A percentile compares a stretch with the other conserved stretches of the same genome.
Conservation (phyloP, 2,329 filamentous ascomycete species). For the Fulvia fulva region DNA sequence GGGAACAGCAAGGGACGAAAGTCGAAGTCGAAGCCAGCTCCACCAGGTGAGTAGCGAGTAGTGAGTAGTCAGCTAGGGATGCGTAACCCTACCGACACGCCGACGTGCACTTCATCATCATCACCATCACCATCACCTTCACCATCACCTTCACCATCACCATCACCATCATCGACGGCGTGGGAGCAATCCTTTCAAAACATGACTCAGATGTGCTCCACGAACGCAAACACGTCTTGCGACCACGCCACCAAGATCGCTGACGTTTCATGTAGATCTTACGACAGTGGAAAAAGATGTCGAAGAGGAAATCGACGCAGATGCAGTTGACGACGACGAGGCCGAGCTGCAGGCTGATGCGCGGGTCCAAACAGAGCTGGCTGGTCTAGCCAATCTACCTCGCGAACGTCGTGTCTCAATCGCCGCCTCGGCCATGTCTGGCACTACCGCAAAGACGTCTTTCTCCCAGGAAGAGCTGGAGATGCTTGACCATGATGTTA, state of each 20-base stretch:
- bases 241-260: background rate
- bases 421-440: conserved; percentile 42
- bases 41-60: conserved; percentile 5
- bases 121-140: too few relatives aligned
- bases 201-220: too few relatives aligned
- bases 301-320: background rate
- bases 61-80: background rate
- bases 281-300: conserved; percentile 7
- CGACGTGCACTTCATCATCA: too few relatives aligned
- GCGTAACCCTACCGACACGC: background rate
- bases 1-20: background rate
- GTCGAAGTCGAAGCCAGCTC: conserved; percentile 2
- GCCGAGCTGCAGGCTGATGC: conserved; percentile 8
- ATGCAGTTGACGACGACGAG: conserved; percentile 4
- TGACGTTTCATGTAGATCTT: conserved; percentile 5
- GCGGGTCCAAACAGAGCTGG: background rate
- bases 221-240: background rate
- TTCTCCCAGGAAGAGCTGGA: conserved; percentile 43
- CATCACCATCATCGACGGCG: too few relatives aligned
- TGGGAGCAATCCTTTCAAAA: too few relatives aligned
- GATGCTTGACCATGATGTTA: conserved; percentile 39
- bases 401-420: conserved; percentile 10
- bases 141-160: background rate
- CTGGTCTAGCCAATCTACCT: conserved; percentile 12
- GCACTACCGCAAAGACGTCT: conserved; percentile 45